Base-by-base conservation (phyloP, 1,284 basidiomycete species). In the Abortiporus biennis region DNA sequence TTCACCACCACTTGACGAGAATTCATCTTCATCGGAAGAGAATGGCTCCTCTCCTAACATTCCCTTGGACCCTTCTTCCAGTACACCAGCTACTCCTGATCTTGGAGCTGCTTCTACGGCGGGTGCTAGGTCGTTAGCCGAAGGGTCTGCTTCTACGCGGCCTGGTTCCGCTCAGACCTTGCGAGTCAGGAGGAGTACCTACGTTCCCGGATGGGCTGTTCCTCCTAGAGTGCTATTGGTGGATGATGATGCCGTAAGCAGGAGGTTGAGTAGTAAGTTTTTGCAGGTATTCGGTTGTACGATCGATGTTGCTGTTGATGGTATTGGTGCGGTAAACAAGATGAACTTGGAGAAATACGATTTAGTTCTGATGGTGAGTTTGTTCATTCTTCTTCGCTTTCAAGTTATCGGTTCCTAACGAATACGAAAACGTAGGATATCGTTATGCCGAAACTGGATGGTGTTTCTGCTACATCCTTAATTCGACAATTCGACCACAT, bases 261-360 rank as follows among this genome's bases (percentile, higher is more conserved):
- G 94, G 41, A 85, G 84, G 55, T 65, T 98, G 45, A 86, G 86
- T 50, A 88, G 81, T 70, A 96, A 95, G 67, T 96, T 97, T 62
- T 64, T 98, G 58, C 87, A 96, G 65, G 87, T 97, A 37, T 95
- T 95, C 64, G 94, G 94, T 38, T 97, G 93, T 61, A 82, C 85
- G 51, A 94, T 90, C 52, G 93, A 98, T 56, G 88, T 95, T 29
- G 94, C 93, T 1, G 90, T 93, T 29, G 86, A 98, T 63, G 94
- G 93, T 0, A 79, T 93, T n/a, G 81, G 82, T 9, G 94, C 94
- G 0, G 91, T 98, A 43, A 87, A 89, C 58, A 94, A 91, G 76
- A 96, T 97, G 91, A 95, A 94, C 63, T 62, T 89, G 59, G 86
- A 91, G 60, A 87, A 94, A 68, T 97, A 96, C 61, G 94, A 97